These are phyloP conservation scores for Astragalus membranaceus DNA, from an alignment of 306 rosid species.

Conservation along the genomic window DNA sequence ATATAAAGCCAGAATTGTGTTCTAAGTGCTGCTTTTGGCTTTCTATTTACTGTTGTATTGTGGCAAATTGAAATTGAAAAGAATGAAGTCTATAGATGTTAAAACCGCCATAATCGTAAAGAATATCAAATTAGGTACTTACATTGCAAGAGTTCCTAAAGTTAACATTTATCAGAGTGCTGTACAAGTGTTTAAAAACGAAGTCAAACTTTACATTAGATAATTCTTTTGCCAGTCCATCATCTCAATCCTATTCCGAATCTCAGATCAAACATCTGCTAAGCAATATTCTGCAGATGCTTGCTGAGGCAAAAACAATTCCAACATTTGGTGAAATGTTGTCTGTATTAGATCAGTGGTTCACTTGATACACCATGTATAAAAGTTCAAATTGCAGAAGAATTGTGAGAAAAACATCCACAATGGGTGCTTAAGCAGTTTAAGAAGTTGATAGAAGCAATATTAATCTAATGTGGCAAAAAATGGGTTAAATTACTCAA, in stretches of 20 bases:
- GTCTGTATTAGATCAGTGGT: background rate
- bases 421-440: background rate
- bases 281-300: background rate
- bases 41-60: background rate
- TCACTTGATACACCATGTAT: background rate
- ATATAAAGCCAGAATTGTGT: too few relatives aligned
- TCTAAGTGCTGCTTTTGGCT: too few relatives aligned
- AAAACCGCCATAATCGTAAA: background rate
- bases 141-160: background rate
- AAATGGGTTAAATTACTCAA: background rate
- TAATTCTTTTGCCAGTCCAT: background rate
- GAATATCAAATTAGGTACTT: background rate
- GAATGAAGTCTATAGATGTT: background rate
- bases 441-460: background rate
- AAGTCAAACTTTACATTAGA: background rate
- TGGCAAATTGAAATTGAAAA: background rate
- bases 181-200: background rate
- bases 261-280: background rate
- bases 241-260: background rate
- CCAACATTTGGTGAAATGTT: background rate
- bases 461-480: background rate
- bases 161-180: slow-evolving; percentile 1
- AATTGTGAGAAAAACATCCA: background rate
- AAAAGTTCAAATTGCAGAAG: background rate
- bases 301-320: background rate